A percentile compares a stretch with the other conserved stretches of the same genome.
phyloP scores from a whole-genome alignment of 2,329 filamentous ascomycete genomes.

The Ophiocordyceps unilateralis region DNA sequence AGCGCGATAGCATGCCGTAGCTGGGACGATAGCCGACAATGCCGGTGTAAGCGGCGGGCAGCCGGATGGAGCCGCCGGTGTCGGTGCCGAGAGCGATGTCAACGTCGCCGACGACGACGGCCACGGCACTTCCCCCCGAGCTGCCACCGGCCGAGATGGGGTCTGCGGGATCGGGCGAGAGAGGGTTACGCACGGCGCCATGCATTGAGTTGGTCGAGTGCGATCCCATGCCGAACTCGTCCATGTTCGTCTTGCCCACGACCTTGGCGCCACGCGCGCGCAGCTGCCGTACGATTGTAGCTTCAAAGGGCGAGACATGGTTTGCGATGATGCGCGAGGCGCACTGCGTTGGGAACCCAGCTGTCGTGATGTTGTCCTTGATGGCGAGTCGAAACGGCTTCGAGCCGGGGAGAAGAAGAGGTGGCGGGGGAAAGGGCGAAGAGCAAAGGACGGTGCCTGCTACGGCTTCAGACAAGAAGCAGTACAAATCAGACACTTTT shows the following conservation, averaged over 20 bases:
- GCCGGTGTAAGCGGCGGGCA: constrained; percentile 77
- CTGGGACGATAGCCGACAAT: constrained; percentile 80
- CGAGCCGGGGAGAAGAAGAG: constrained; percentile 6
- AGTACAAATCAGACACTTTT: neutral
- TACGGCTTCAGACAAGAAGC: too few relatives aligned
- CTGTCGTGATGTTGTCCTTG: constrained; percentile 64
- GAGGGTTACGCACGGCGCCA: constrained; percentile 42
- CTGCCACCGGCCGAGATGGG: constrained; percentile 64
- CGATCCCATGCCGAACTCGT: constrained; percentile 93
- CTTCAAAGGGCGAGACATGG: constrained; percentile 63
- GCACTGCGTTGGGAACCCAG: constrained; percentile 58
- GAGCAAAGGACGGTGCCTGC: neutral
- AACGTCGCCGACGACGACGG: constrained; percentile 46
- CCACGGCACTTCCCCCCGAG: constrained; percentile 83
- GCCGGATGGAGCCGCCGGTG: constrained; percentile 73
- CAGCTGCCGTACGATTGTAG: constrained; percentile 60
- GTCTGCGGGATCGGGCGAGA: constrained; percentile 12
- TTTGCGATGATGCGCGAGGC: constrained; percentile 56
- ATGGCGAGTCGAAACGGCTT: constrained; percentile 36
- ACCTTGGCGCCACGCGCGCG: constrained; percentile 43
- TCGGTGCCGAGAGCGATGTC: constrained; percentile 71
- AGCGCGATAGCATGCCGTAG: constrained; percentile 72
- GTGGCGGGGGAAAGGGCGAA: neutral
- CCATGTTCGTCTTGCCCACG: constrained; percentile 76
- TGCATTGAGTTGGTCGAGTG: constrained; percentile 56